Evolutionary conservation across 1,139 yeast genomes (phyloP), one percentile per base, ranked within the genome.

Genomic region (Eremothecium gossypii): DNA sequence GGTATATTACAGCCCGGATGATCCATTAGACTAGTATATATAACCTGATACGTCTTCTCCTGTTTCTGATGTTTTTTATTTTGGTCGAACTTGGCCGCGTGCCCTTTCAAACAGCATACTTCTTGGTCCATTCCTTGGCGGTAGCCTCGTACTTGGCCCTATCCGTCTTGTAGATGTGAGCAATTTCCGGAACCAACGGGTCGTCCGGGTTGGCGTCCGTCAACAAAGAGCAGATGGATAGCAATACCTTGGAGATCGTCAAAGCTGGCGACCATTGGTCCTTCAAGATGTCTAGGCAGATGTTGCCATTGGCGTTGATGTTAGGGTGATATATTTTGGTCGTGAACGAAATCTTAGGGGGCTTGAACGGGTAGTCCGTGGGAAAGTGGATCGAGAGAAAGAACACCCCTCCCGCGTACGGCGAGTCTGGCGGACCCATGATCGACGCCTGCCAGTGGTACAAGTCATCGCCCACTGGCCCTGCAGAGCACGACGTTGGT

Each of bases 141-240:
- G 95, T 89, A 53, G 95, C 86, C 69, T 91, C 97, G 66, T 89
- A 91, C 68, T 89, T 85, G 46, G 87, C 73, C 65, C 95, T 77
- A 70, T 91, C 97, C 54, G 87, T 86, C 73, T 89, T 89, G 73
- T 91, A 93, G 53, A 87, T 79, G 64, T 91, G 95, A 47, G 98
- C 98, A 58, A 91, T 91, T 69, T 91, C 98, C 26, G 97, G 97
- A 39, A 91, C 99, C 64, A 93, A 78, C 47, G 98, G 98, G 72
- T 91, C 98, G 66, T 91, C 98, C 28, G 98, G 98, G 63, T 91
- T 91, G 43, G 98, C 97, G 66, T 91, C 97, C 36, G 97, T 91
- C 63, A 85, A 75, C 67, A 86, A 73, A 26, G 95, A 86, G 64
- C 95, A 85, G 61, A 86, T 85, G 41, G 95, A 84, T 57, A 86